Evolutionary conservation across 176 grass and related monocot genomes (phyloP), one percentile per base, ranked within the genome.

Genomic region (Tillandsia leiboldiana): DNA sequence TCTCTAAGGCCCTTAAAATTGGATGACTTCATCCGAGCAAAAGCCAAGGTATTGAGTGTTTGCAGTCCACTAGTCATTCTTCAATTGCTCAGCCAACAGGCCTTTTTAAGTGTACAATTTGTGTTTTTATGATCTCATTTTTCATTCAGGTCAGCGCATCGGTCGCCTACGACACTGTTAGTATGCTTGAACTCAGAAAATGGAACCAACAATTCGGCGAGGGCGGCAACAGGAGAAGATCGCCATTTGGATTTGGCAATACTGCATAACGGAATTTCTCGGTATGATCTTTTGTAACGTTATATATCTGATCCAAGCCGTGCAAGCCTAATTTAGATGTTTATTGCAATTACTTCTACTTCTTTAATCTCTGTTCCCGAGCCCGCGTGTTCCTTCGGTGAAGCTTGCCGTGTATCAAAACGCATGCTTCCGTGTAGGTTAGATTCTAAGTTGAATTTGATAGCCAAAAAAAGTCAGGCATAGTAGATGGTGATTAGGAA

Each of bases 181-280:
- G 78, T 75, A 96, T 91, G 92, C 91, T 89, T 50, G 88, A 91
- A 73, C 69, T 96, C 64, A 81, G 92, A 58, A 88, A 89, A 76
- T 96, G 92, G 92, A 96, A 96, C 52, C 88, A 91, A 14, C 88
- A 89, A 72, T 96, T 91, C 48, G 92, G 92, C 5, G 92, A 96
- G 75, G 86, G 81, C 26, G 92, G 92, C 57, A 91, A 80, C 80
- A 85, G 91, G 52, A 82, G 64, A 47, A 82, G 57, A 72, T 88
- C 87, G 12, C 88, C 82, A 49, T 96, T 96, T 23, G 87, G 87
- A 33, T 96, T 96, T 18, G 77, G 85, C 53, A 83, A 29, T 42
- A 42, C 33, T 42, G 33, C 33, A 42, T 59, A n/a, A 61, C 56
- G 15, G 4, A 10, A 18, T 61, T 5, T 9, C 17, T 15, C 56